These are phyloP conservation scores for Xylaria curta DNA, from an alignment of 495 filamentous ascomycete species.

Conservation along the genomic window DNA sequence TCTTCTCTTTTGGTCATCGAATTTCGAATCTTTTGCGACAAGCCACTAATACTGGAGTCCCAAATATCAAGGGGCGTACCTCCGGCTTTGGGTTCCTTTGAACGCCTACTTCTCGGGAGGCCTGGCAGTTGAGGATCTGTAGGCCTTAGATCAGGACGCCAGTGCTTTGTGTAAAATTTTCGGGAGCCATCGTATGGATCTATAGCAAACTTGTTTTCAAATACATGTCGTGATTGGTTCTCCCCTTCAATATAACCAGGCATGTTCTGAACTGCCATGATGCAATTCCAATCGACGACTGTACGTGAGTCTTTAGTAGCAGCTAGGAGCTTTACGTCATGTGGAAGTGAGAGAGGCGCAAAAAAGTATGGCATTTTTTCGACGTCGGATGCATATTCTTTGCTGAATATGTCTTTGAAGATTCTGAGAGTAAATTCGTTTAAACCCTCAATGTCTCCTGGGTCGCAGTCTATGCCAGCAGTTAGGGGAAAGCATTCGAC, in stretches of 20 bases:
- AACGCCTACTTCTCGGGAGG: slow-evolving; percentile 34
- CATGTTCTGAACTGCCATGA: slow-evolving; percentile 51
- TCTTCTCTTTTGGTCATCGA: slow-evolving; percentile 54
- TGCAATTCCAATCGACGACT: slow-evolving; percentile 70
- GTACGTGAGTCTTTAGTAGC: slow-evolving; percentile 32
- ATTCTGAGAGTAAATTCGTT: slow-evolving; percentile 74
- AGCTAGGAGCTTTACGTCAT: slow-evolving; percentile 37
- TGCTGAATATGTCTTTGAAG: slow-evolving; percentile 90
- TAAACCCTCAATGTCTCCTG: slow-evolving; percentile 56
- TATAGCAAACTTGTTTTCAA: slow-evolving; percentile 70
- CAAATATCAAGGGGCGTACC: slow-evolving; percentile 41
- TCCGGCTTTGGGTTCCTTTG: slow-evolving; percentile 33
- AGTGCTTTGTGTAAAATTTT: slow-evolving; percentile 59
- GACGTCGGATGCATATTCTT: slow-evolving; percentile 69
- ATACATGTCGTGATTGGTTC: slow-evolving; percentile 59
- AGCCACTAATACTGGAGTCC: slow-evolving; percentile 51
- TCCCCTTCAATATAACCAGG: slow-evolving; percentile 53
- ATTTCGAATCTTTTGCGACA: slow-evolving; percentile 45
- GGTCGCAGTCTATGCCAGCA: slow-evolving; percentile 48
- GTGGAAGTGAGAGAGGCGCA: slow-evolving; percentile 60
- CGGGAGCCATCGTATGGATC: slow-evolving; percentile 78
- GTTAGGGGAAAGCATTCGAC: slow-evolving; percentile 54
- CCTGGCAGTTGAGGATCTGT: slow-evolving; percentile 48
- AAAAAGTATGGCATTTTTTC: slow-evolving; percentile 85
- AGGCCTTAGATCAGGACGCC: slow-evolving; percentile 53